Evolutionary conservation across 495 filamentous ascomycete species (phyloP).

Genomic region (Jackrogersella multiformis): DNA sequence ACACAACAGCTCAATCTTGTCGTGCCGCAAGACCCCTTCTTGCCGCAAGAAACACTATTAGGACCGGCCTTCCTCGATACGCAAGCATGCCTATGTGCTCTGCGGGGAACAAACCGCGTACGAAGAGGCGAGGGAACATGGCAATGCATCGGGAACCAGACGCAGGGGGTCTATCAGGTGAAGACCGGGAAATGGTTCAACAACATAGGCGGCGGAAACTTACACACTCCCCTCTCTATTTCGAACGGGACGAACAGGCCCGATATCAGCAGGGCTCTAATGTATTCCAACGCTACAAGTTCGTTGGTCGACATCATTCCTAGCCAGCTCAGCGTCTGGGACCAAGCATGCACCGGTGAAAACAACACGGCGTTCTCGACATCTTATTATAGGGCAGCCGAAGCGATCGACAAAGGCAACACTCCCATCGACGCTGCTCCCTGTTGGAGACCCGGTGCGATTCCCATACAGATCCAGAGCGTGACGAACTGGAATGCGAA

Average conservation of each 20-base stretch:
- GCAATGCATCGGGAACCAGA: slow-evolving; percentile 54
- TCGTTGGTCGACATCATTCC: slow-evolving; percentile 21
- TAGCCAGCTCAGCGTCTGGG: slow-evolving; percentile 38
- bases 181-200: slow-evolving; percentile 55
- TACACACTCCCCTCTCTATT: slow-evolving; percentile 37
- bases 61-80: slow-evolving; percentile 55
- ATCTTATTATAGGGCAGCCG: slow-evolving; percentile 42
- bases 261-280: slow-evolving; percentile 32
- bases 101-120: slow-evolving; percentile 28
- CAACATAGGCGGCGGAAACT: slow-evolving; percentile 22
- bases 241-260: slow-evolving; percentile 43
- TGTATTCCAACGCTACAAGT: slow-evolving; percentile 20
- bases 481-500: slow-evolving; percentile 44
- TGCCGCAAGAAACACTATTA: slow-evolving; percentile 31
- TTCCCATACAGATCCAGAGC: slow-evolving; percentile 50
- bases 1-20: not conserved
- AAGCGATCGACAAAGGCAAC: slow-evolving; percentile 18
- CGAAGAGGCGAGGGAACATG: slow-evolving; percentile 34
- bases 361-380: slow-evolving; percentile 47
- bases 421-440: slow-evolving; percentile 42
- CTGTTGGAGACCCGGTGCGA: slow-evolving; percentile 48
- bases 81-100: slow-evolving; percentile 50
- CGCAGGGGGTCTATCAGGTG: slow-evolving; percentile 35
- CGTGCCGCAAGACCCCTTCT: slow-evolving; percentile 47
- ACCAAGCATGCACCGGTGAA: slow-evolving; percentile 46